Conservation (phyloP, 2,329 filamentous ascomycete species). For the Pyricularia sp. region DNA sequence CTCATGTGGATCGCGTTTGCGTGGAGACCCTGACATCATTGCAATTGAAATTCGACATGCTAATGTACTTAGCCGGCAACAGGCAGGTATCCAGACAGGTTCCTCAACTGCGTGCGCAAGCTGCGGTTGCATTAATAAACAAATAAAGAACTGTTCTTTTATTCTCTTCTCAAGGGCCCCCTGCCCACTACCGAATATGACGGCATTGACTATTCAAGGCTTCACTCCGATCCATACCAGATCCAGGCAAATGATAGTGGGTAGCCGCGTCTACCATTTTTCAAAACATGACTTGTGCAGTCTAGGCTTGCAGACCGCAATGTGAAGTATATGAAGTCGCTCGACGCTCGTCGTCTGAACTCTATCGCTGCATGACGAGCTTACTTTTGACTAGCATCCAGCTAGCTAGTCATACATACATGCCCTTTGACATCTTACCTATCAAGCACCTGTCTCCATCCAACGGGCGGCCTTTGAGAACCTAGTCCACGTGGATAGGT, state of each 20-base stretch:
- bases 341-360: neutral
- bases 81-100: neutral
- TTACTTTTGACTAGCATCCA: neutral
- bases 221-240: neutral
- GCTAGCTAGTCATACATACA: neutral
- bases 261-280: neutral
- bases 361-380: neutral
- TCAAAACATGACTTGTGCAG: neutral
- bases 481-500: neutral
- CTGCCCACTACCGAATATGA: neutral
- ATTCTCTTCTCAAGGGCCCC: neutral
- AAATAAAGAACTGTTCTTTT: neutral
- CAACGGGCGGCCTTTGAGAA: neutral
- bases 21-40: neutral
- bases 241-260: neutral
- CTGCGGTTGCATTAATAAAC: neutral
- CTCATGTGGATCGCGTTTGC: neutral
- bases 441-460: neutral
- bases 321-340: neutral
- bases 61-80: too few relatives aligned
- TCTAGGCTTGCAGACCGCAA: neutral
- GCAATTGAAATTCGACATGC: neutral
- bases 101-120: neutral
- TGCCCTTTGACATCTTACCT: neutral
- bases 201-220: neutral